Evolutionary conservation across 352 stramenopile genomes (phyloP).

Genomic region (Plasmopara viticola): DNA sequence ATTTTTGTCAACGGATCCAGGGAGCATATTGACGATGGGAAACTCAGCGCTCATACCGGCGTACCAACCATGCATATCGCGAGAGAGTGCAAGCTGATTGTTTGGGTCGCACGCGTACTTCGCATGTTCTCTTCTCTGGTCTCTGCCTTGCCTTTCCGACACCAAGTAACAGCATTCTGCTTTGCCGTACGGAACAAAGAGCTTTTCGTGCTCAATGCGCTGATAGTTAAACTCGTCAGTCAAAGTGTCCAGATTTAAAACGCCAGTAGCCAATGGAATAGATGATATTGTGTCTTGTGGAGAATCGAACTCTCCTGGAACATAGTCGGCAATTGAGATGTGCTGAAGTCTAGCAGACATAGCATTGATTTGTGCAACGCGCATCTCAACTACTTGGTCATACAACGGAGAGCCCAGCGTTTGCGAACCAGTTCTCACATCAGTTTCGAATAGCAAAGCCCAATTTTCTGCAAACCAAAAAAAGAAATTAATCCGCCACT

Average conservation of each 20-base stretch:
- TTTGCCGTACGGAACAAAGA: conserved; percentile 2
- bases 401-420: conserved; percentile 3
- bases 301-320: conserved; percentile 7
- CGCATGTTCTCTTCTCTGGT: conserved; percentile 1
- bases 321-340: neutral
- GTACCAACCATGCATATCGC: conserved; percentile 8
- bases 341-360: conserved; percentile 3
- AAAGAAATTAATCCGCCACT: conserved; percentile 6
- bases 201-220: conserved; percentile 5
- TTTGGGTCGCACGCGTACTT: conserved; percentile 7
- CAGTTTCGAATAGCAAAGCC: conserved; percentile 10
- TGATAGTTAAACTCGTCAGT: conserved; percentile 9
- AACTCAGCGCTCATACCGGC: conserved; percentile 7
- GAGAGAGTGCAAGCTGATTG: conserved; percentile 6
- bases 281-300: conserved; percentile 5
- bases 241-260: conserved; percentile 1
- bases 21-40: conserved; percentile 14
- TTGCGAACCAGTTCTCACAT: neutral
- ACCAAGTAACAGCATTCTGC: conserved; percentile 4
- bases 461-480: conserved; percentile 6
- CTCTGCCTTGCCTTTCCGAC: conserved; percentile 2
- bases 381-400: neutral
- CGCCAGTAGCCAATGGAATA: neutral
- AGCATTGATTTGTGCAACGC: conserved; percentile 1
- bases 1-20: conserved; percentile 9